A percentile compares a stretch with the other conserved stretches of the same genome.
phyloP scores from a whole-genome alignment of 2,329 filamentous ascomycete species.

The Monilinia polystroma region DNA sequence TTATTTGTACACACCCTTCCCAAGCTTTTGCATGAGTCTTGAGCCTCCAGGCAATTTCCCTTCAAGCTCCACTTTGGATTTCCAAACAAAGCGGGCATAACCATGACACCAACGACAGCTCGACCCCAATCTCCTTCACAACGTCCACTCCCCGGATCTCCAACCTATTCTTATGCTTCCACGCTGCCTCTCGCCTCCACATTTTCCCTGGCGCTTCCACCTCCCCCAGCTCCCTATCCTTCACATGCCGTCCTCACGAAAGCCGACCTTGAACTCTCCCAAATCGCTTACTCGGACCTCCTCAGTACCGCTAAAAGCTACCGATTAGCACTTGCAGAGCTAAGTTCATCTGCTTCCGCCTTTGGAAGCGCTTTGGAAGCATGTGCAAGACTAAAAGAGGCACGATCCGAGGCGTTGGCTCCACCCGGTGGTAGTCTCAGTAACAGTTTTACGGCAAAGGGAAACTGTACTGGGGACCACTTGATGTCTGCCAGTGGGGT shows the following conservation, averaged over 20 bases:
- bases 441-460: conserved; percentile 49
- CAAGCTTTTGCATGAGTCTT: not conserved
- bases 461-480: conserved; percentile 61
- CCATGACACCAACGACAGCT: conserved; percentile 28
- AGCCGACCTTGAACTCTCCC: conserved; percentile 61
- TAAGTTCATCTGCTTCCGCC: conserved; percentile 60
- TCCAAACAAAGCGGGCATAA: conserved; percentile 27
- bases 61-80: conserved; percentile 1
- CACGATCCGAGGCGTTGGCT: conserved; percentile 57
- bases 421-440: conserved; percentile 37
- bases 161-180: conserved; percentile 62
- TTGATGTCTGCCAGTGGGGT: conserved; percentile 62
- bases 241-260: conserved; percentile 60
- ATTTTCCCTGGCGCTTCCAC: conserved; percentile 57
- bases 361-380: conserved; percentile 65
- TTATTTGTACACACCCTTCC: not conserved
- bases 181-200: conserved; percentile 57
- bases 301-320: conserved; percentile 62
- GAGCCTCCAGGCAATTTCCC: not conserved
- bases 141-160: conserved; percentile 61
- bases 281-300: conserved; percentile 61
- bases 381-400: conserved; percentile 67
- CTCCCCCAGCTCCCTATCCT: conserved; percentile 59
- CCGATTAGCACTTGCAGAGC: conserved; percentile 58
- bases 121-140: conserved; percentile 50